phyloP scores from a whole-genome alignment of 176 grass and related monocot genomes.

The Oryza meridionalis region DNA sequence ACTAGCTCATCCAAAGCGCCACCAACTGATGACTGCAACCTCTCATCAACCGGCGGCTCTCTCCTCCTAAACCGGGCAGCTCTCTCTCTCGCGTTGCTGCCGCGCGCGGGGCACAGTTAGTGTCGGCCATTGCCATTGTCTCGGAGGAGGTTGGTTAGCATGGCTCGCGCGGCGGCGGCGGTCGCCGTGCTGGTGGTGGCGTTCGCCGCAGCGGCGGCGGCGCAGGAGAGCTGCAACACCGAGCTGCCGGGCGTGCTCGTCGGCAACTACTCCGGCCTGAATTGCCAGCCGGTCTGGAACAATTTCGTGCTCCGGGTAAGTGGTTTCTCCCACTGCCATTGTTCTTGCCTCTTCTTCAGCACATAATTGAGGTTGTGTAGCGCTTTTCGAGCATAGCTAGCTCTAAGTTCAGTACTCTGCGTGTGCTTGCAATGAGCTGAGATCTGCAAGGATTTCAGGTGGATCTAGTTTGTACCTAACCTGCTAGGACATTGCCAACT shows the following conservation, averaged over 20 bases:
- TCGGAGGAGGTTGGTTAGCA: neutral
- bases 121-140: neutral
- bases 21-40: slow-evolving; percentile 62
- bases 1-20: neutral
- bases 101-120: neutral
- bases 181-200: slow-evolving; percentile 24
- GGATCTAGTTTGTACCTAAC: slow-evolving; percentile 24
- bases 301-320: slow-evolving; percentile 91
- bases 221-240: slow-evolving; percentile 62
- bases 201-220: slow-evolving; percentile 36
- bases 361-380: neutral
- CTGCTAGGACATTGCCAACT: neutral
- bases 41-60: slow-evolving; percentile 33
- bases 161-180: slow-evolving; percentile 22
- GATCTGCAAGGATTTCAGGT: slow-evolving; percentile 3
- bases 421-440: neutral
- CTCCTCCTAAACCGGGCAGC: slow-evolving; percentile 34
- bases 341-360: neutral
- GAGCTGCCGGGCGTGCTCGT: slow-evolving; percentile 56
- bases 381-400: neutral
- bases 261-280: slow-evolving; percentile 71
- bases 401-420: neutral
- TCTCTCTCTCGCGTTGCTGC: neutral
- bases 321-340: neutral
- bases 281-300: slow-evolving; percentile 87